Conservation (phyloP, 805 yeast genomes). For the Yarrowia bubula region DNA sequence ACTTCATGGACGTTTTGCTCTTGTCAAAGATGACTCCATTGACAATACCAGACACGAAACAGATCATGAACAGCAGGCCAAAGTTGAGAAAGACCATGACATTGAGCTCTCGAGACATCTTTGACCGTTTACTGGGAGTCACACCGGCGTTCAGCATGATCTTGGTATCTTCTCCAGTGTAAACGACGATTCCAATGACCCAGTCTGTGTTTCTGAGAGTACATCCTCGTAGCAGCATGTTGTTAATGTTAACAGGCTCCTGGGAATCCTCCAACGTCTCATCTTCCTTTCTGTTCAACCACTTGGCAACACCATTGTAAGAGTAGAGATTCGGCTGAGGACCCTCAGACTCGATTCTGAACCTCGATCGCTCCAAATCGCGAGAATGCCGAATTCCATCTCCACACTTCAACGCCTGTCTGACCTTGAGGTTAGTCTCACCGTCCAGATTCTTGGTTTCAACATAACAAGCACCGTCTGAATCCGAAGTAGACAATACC, state of each 20-base stretch:
- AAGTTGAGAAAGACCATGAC: conserved; percentile 66
- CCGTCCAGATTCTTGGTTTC: conserved; percentile 75
- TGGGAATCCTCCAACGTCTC: conserved; percentile 63
- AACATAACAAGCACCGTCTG: conserved; percentile 67
- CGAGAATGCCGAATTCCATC: conserved; percentile 53
- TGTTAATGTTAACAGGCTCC: conserved; percentile 65
- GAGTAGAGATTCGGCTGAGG: conserved; percentile 64
- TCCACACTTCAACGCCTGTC: conserved; percentile 59
- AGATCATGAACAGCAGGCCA: conserved; percentile 57
- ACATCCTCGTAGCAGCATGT: conserved; percentile 70
- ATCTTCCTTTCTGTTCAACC: conserved; percentile 49
- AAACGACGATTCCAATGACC: conserved; percentile 69
- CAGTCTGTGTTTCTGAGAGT: conserved; percentile 73
- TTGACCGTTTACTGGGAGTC: conserved; percentile 72
- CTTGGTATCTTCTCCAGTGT: conserved; percentile 75
- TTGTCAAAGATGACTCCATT: conserved; percentile 63
- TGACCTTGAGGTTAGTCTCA: conserved; percentile 71
- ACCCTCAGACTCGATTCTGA: conserved; percentile 66
- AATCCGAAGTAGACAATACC: conserved; percentile 65
- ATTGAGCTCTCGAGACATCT: conserved; percentile 67
- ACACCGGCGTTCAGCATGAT: conserved; percentile 78
- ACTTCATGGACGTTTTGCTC: conserved; percentile 47
- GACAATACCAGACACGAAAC: conserved; percentile 67
- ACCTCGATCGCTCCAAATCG: conserved; percentile 56
- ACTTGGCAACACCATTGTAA: conserved; percentile 65